Percentiles rank a stretch among this genome's conserved stretches.
phyloP scores from a whole-genome alignment of 768 basidiomycete species.

The Russula emetica region DNA sequence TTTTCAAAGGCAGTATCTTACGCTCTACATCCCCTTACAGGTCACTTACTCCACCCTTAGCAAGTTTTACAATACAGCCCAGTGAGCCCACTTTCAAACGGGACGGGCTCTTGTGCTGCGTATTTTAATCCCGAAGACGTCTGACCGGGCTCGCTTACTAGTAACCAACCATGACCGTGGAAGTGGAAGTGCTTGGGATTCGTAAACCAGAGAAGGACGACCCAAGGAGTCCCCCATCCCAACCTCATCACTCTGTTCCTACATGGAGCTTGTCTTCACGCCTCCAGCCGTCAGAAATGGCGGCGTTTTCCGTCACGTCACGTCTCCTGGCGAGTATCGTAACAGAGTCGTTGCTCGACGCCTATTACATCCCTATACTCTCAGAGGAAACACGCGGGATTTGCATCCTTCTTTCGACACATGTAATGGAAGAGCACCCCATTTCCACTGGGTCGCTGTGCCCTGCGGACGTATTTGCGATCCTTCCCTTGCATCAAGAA shows the following conservation, averaged over 20 bases:
- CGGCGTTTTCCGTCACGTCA: slow-evolving; percentile 46
- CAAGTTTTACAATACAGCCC: not conserved
- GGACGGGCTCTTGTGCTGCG: not conserved
- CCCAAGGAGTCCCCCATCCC: not conserved
- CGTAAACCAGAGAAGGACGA: not conserved
- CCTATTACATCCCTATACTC: slow-evolving; percentile 39
- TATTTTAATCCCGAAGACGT: not conserved
- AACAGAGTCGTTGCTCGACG: slow-evolving; percentile 45
- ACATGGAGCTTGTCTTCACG: slow-evolving; percentile 15
- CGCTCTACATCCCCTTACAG: not conserved
- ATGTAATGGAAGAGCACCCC: slow-evolving; percentile 36
- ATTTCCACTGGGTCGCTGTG: slow-evolving; percentile 36
- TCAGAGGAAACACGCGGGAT: slow-evolving; percentile 34
- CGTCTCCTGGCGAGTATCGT: slow-evolving; percentile 49
- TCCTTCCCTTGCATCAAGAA: slow-evolving; percentile 45
- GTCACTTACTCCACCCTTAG: not conserved
- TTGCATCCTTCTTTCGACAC: slow-evolving; percentile 40
- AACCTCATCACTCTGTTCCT: not conserved
- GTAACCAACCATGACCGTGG: not conserved
- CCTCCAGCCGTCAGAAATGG: slow-evolving; percentile 26
- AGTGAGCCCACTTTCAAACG: not conserved
- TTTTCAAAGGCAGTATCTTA: not conserved
- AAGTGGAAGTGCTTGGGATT: not conserved
- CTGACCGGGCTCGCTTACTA: not conserved
- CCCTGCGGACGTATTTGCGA: slow-evolving; percentile 43